Percentiles rank a stretch among this genome's conserved stretches.
Evolutionary conservation across 176 grass and related monocot genomes (phyloP).

Genomic region (Lolium perenne): DNA sequence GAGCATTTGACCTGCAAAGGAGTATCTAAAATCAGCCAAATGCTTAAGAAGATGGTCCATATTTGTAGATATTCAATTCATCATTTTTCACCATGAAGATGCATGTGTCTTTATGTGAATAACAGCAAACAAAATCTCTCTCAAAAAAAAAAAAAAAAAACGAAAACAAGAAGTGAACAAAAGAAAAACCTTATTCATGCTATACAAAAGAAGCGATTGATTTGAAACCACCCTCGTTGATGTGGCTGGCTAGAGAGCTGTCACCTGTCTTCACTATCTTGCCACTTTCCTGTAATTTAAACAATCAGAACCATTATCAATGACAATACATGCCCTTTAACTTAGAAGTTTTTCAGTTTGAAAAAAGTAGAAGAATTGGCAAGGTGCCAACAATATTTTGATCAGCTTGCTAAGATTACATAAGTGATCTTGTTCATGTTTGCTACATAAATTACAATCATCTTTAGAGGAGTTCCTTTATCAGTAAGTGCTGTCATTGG

Average conservation of each 20-base stretch:
- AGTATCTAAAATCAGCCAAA: constrained; percentile 31
- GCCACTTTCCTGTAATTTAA: constrained; percentile 67
- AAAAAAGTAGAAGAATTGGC: background rate
- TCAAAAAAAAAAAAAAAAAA: too few species aligned
- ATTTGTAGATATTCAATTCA: constrained; percentile 18
- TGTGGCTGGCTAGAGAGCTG: constrained; percentile 69
- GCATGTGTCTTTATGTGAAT: background rate
- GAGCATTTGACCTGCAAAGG: constrained; percentile 40
- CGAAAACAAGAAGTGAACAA: constrained; percentile 8
- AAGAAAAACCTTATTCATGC: constrained; percentile 29
- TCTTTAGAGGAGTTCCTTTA: constrained; percentile 8
- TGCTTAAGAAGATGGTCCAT: constrained; percentile 18
- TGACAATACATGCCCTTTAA: background rate
- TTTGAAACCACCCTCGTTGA: constrained; percentile 79
- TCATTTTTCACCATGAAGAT: constrained; percentile 19
- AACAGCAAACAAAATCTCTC: background rate
- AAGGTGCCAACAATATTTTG: background rate
- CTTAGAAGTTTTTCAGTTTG: background rate
- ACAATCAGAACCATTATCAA: constrained; percentile 34
- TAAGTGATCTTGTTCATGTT: background rate
- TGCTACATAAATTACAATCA: background rate
- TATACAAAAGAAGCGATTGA: constrained; percentile 49
- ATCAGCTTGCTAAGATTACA: background rate
- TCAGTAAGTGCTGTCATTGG: background rate
- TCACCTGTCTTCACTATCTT: constrained; percentile 94